A percentile compares a stretch with the other conserved stretches of the same genome.
These are phyloP conservation scores for Lachancea waltii DNA, from an alignment of 805 yeast species.

Conservation along the genomic window DNA sequence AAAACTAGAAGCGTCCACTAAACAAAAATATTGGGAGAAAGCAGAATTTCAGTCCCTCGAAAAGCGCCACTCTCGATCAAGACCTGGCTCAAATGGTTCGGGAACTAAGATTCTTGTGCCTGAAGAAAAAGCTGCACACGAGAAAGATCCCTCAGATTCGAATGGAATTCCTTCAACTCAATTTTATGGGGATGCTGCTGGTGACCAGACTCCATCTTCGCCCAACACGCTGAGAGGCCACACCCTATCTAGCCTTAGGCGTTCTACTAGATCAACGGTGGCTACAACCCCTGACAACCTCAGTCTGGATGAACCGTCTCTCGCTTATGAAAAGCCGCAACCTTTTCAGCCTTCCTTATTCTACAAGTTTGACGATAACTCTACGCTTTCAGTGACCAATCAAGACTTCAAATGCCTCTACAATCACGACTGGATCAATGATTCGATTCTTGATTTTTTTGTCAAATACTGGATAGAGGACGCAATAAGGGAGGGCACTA, in stretches of 20 bases:
- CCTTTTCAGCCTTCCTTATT: slow-evolving; percentile 39
- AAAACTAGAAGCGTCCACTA: not conserved
- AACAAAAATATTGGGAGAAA: slow-evolving; percentile 3
- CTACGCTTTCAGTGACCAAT: slow-evolving; percentile 50
- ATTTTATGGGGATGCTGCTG: slow-evolving; percentile 1
- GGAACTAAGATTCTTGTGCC: slow-evolving; percentile 3
- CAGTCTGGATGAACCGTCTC: not conserved
- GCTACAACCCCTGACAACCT: not conserved
- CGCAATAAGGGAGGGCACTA: slow-evolving; percentile 25
- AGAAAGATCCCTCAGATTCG: not conserved
- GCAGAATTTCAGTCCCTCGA: slow-evolving; percentile 4
- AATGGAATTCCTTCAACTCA: not conserved
- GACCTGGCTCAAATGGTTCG: not conserved
- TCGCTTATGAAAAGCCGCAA: slow-evolving; percentile 20
- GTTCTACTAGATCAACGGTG: slow-evolving; percentile 2
- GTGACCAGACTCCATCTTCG: not conserved
- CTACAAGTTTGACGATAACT: slow-evolving; percentile 48
- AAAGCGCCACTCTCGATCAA: not conserved
- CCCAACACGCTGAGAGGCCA: slow-evolving; percentile 3
- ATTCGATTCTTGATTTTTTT: slow-evolving; percentile 79
- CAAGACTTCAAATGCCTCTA: slow-evolving; percentile 75
- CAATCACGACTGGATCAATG: slow-evolving; percentile 85
- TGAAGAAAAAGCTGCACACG: not conserved
- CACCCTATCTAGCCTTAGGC: slow-evolving; percentile 1
- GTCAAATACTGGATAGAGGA: slow-evolving; percentile 50